Conservation (phyloP, 2,329 filamentous ascomycete species). For the Clathrospora elynae region DNA sequence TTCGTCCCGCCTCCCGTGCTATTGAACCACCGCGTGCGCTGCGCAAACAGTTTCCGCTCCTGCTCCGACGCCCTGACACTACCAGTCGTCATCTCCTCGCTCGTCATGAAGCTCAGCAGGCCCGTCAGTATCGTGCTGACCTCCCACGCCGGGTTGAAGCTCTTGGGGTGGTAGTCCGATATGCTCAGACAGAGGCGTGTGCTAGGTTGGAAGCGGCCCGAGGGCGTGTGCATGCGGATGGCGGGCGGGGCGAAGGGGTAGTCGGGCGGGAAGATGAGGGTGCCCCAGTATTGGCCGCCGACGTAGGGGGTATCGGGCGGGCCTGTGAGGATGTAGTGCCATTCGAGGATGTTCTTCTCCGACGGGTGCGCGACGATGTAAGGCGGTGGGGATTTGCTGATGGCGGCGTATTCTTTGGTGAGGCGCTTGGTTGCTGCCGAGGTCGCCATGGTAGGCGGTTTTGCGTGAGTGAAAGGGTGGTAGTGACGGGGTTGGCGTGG, state of each 20-base stretch:
- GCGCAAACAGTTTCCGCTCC: constrained; percentile 79
- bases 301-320: constrained; percentile 94
- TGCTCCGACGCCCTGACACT: constrained; percentile 76
- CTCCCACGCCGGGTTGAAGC: constrained; percentile 96
- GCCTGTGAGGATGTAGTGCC: constrained; percentile 95
- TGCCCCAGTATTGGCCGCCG: constrained; percentile 97
- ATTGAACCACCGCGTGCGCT: constrained; percentile 92
- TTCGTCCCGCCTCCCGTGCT: constrained; percentile 83
- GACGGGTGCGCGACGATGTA: constrained; percentile 90
- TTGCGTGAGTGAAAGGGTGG: constrained; percentile 4
- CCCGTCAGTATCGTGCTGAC: constrained; percentile 96
- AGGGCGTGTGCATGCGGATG: constrained; percentile 98
- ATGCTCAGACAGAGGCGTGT: constrained; percentile 81
- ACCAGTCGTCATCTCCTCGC: constrained; percentile 97
- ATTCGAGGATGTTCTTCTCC: constrained; percentile 89
- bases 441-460: constrained; percentile 44
- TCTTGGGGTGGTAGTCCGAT: not conserved
- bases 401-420: constrained; percentile 67
- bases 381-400: constrained; percentile 77
- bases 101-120: constrained; percentile 95
- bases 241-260: constrained; percentile 97
- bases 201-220: constrained; percentile 90
- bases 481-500: constrained; percentile 6
- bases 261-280: constrained; percentile 90
- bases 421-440: constrained; percentile 54